These are phyloP conservation scores for Extremus antarcticus DNA, from an alignment of 495 filamentous ascomycete genomes.

Conservation along the genomic window DNA sequence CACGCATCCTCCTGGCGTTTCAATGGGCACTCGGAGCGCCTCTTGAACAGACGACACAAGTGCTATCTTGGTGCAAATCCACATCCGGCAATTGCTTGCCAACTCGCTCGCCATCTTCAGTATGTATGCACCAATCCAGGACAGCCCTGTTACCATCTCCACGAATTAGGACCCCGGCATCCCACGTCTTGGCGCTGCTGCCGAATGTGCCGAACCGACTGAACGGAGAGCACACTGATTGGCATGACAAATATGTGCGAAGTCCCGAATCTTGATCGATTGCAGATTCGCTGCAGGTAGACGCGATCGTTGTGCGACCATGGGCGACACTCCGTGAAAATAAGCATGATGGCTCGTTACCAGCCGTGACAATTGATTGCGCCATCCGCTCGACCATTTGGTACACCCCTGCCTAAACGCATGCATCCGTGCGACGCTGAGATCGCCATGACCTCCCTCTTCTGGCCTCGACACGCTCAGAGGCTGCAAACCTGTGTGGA, in stretches of 20 bases:
- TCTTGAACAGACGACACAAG: too few species aligned
- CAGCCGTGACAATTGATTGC: not conserved
- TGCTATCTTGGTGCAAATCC: too few species aligned
- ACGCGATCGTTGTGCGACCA: not conserved
- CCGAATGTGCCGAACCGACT: not conserved
- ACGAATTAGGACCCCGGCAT: not conserved
- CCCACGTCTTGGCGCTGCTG: not conserved
- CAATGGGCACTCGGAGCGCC: too few species aligned
- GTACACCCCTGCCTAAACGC: too few species aligned
- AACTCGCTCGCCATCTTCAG: not conserved
- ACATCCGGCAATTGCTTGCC: too few species aligned
- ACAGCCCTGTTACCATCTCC: not conserved
- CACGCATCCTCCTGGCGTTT: not conserved
- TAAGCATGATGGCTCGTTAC: too few species aligned
- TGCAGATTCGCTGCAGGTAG: not conserved
- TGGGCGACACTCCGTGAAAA: not conserved
- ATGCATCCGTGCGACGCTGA: too few species aligned
- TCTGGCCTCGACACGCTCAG: not conserved
- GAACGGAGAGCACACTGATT: not conserved
- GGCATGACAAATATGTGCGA: not conserved
- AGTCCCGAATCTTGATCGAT: not conserved
- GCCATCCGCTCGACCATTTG: not conserved
- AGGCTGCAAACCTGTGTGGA: not conserved
- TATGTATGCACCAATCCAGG: not conserved
- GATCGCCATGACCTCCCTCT: too few species aligned